These are phyloP conservation scores for Phaeomoniella chlamydospora DNA, from an alignment of 2,329 filamentous ascomycete genomes.

Conservation along the genomic window DNA sequence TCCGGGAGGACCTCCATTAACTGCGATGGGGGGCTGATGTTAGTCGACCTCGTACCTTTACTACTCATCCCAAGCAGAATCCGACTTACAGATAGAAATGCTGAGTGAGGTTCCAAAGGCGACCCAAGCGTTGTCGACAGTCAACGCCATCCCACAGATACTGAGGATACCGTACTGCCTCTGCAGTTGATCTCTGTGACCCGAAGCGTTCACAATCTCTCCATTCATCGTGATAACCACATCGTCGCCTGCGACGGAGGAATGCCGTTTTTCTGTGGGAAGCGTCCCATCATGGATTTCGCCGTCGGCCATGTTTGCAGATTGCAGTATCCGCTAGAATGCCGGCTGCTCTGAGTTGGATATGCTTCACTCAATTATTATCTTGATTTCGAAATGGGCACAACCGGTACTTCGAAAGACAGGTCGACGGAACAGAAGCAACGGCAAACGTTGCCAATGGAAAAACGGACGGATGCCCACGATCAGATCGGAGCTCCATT, in stretches of 20 bases:
- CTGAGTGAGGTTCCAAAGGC: conserved; percentile 6
- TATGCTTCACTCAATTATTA: too few species aligned
- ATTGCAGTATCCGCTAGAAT: too few species aligned
- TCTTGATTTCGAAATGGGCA: too few species aligned
- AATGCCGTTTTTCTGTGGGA: conserved; percentile 1
- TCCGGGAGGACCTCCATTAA: conserved; percentile 38
- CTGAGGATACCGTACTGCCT: conserved; percentile 6
- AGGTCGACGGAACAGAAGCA: too few species aligned
- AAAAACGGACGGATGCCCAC: too few species aligned
- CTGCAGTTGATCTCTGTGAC: conserved; percentile 5
- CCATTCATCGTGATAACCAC: conserved; percentile 1
- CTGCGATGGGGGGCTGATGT: conserved; percentile 21
- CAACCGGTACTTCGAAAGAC: too few species aligned
- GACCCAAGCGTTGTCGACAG: conserved; percentile 7
- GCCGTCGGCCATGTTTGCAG: too few species aligned
- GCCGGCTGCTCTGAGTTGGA: too few species aligned
- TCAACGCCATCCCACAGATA: conserved; percentile 6
- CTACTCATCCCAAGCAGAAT: not conserved
- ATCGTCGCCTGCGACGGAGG: not conserved
- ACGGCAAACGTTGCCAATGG: too few species aligned
- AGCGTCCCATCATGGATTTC: too few species aligned
- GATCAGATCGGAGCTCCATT: too few species aligned
- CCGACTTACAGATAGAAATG: conserved; percentile 6
- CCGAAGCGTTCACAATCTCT: conserved; percentile 4
- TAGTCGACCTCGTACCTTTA: too few species aligned